These are phyloP conservation scores for Cytospora piceae DNA, from an alignment of 2,329 filamentous ascomycete species.

Conservation along the genomic window DNA sequence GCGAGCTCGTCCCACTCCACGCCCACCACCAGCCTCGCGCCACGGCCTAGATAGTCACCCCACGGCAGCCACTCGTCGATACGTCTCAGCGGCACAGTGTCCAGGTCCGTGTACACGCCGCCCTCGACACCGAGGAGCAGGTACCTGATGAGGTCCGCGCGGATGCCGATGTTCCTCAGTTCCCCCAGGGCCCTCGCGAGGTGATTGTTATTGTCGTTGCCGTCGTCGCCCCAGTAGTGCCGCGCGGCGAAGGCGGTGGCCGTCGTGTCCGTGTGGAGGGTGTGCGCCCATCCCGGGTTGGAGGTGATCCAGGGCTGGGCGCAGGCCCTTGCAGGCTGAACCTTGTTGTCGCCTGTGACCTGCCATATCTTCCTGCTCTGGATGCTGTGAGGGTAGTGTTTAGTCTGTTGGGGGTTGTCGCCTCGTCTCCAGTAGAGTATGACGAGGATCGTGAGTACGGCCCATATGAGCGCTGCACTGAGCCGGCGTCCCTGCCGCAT, in stretches of 20 bases:
- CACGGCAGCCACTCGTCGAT: constrained; percentile 43
- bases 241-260: background rate
- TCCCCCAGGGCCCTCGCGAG: background rate
- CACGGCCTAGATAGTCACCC: constrained; percentile 24
- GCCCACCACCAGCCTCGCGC: constrained; percentile 37
- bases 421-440: background rate
- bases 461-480: background rate
- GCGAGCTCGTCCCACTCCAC: constrained; percentile 39
- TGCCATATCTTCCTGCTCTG: background rate
- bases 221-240: background rate
- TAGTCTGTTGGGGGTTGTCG: background rate
- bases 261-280: constrained; percentile 4
- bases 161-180: constrained; percentile 9
- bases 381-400: background rate
- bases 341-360: background rate
- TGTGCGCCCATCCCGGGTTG: background rate
- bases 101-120: constrained; percentile 59
- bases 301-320: background rate
- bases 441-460: background rate
- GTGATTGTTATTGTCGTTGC: background rate
- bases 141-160: constrained; percentile 38
- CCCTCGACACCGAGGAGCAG: constrained; percentile 39
- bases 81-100: constrained; percentile 58
- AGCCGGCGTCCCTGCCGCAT: background rate
- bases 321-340: background rate